A percentile compares a stretch with the other conserved stretches of the same genome.
phyloP scores from a whole-genome alignment of 2,329 filamentous ascomycete species.

The Lachnellula suecica region DNA sequence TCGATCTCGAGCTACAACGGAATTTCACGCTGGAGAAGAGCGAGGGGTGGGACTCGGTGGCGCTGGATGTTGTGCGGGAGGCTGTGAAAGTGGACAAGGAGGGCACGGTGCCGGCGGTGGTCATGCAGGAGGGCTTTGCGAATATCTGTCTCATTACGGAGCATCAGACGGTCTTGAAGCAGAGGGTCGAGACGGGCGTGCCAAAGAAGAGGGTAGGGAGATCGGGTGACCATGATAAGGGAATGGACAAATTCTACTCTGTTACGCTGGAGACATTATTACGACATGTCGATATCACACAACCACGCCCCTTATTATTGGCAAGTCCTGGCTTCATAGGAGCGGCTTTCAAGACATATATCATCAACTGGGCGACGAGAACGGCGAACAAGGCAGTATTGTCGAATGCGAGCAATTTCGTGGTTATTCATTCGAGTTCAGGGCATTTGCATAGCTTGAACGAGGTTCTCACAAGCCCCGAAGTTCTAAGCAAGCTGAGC shows the following conservation, averaged over 20 bases:
- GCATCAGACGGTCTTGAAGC: conserved; percentile 73
- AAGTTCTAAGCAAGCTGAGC: conserved; percentile 74
- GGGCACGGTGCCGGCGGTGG: conserved; percentile 82
- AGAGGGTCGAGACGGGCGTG: conserved; percentile 64
- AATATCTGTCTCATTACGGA: conserved; percentile 83
- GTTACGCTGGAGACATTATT: conserved; percentile 73
- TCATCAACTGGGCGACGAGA: conserved; percentile 59
- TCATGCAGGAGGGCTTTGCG: conserved; percentile 87
- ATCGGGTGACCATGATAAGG: conserved; percentile 65
- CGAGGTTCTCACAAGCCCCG: conserved; percentile 80
- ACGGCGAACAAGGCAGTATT: conserved; percentile 68
- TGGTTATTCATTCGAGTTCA: conserved; percentile 79
- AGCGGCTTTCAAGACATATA: conserved; percentile 74
- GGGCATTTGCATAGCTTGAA: conserved; percentile 85
- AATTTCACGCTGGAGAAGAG: conserved; percentile 87
- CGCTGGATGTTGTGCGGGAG: conserved; percentile 74
- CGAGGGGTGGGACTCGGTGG: conserved; percentile 87
- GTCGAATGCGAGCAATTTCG: conserved; percentile 59
- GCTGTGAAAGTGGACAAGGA: conserved; percentile 76
- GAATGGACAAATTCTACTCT: conserved; percentile 75
- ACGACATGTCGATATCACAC: conserved; percentile 73
- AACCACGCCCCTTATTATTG: conserved; percentile 72
- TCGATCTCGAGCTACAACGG: conserved; percentile 83
- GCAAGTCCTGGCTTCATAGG: conserved; percentile 90
- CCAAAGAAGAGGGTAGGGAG: conserved; percentile 65